These are phyloP conservation scores for Gleditsia sinensis DNA, from an alignment of 306 rosid species.

Conservation along the genomic window DNA sequence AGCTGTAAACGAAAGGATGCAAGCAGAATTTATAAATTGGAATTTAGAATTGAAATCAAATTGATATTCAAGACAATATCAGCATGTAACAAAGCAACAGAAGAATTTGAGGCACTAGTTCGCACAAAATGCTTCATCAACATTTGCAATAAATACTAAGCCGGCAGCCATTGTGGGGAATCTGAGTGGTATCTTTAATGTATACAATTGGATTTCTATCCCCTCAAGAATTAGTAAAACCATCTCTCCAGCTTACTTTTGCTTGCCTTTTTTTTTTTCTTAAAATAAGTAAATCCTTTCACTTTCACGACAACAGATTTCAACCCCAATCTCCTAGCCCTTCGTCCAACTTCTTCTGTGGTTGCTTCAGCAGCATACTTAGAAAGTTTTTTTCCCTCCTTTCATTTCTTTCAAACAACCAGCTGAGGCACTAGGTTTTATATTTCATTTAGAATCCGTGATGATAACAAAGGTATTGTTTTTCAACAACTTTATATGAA, in stretches of 20 bases:
- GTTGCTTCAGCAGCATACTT: conserved; percentile 77
- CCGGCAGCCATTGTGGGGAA: conserved; percentile 74
- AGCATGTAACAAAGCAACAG: conserved; percentile 26
- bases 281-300: conserved; percentile 68
- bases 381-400: conserved; percentile 66
- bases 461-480: conserved; percentile 77
- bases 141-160: conserved; percentile 13
- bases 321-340: conserved; percentile 60
- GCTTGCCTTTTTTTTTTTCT: conserved; percentile 82
- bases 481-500: conserved; percentile 73
- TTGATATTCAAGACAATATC: neutral
- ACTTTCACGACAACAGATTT: conserved; percentile 81
- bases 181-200: conserved; percentile 69
- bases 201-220: conserved; percentile 58
- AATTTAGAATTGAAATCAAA: conserved; percentile 20
- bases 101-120: neutral
- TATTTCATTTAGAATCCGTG: conserved; percentile 71
- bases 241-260: conserved; percentile 73
- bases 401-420: conserved; percentile 70
- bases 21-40: neutral
- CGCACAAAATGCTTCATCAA: neutral
- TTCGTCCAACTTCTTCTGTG: conserved; percentile 77
- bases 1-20: neutral
- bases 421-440: conserved; percentile 62
- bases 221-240: conserved; percentile 55